Evolutionary conservation across 768 basidiomycete genomes (phyloP).

Genomic region (Naganishia randhawae): DNA sequence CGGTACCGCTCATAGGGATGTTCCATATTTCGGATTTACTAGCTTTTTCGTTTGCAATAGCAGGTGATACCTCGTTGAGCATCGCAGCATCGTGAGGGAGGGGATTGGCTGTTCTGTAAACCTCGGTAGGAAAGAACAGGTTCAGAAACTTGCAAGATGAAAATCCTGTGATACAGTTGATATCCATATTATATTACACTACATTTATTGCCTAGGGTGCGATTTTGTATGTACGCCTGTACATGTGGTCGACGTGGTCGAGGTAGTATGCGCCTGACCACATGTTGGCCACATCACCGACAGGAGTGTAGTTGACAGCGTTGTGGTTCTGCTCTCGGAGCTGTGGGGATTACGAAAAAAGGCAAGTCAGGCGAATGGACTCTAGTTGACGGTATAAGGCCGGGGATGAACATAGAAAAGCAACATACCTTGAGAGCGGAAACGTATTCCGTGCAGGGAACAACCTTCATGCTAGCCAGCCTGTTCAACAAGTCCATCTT

Average conservation of each 20-base stretch:
- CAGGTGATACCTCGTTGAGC: no score
- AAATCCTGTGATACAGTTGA: constrained; percentile 1
- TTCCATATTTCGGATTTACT: no score
- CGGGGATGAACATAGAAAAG: no score
- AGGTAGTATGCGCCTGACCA: constrained; percentile 94
- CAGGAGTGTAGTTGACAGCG: constrained; percentile 73
- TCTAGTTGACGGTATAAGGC: no score
- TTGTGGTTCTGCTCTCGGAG: constrained; percentile 97
- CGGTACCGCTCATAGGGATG: no score
- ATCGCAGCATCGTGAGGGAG: not conserved
- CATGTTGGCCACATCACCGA: constrained; percentile 83
- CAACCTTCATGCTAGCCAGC: constrained; percentile 79
- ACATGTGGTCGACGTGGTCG: constrained; percentile 80
- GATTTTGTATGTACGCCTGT: constrained; percentile 78
- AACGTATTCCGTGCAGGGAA: constrained; percentile 86
- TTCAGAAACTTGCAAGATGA: not conserved
- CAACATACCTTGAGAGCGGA: constrained; percentile 60
- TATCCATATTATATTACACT: not conserved
- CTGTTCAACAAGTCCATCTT: constrained; percentile 78
- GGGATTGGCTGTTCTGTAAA: not conserved
- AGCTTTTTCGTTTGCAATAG: no score
- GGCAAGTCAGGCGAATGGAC: not conserved
- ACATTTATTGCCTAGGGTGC: constrained; percentile 26
- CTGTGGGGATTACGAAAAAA: constrained; percentile 53
- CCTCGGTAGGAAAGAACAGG: not conserved